Conservation (phyloP, 2,329 filamentous ascomycete genomes). For the Chaetomiaceae sp. region DNA sequence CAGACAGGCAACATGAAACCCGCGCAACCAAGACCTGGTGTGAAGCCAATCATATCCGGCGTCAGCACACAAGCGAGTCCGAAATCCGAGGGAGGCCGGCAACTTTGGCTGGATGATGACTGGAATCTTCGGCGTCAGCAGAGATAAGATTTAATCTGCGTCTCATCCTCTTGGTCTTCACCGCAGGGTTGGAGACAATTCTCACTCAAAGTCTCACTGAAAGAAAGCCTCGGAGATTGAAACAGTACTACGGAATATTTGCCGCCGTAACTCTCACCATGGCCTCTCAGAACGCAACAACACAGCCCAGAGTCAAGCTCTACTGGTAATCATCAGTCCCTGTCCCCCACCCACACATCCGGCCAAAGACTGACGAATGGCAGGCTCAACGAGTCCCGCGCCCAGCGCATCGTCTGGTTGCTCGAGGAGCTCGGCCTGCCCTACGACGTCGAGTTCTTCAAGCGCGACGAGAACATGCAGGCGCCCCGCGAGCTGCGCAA, state of each 20-base stretch:
- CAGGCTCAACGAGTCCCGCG: constrained; percentile 76
- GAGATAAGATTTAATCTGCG: too few species aligned
- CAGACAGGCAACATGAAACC: too few species aligned
- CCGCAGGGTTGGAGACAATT: too few species aligned
- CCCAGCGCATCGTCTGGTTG: constrained; percentile 78
- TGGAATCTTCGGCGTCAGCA: too few species aligned
- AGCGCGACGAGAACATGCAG: constrained; percentile 51
- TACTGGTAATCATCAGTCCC: constrained; percentile 11
- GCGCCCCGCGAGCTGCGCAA: constrained; percentile 71
- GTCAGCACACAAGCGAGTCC: too few species aligned
- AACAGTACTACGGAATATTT: neutral
- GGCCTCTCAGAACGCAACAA: neutral
- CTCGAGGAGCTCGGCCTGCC: constrained; percentile 73
- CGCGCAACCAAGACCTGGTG: too few species aligned
- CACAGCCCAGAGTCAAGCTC: constrained; percentile 14
- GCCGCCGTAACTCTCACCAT: neutral
- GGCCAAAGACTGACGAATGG: neutral
- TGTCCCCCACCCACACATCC: too few species aligned
- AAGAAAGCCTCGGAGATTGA: neutral
- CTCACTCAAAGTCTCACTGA: too few species aligned
- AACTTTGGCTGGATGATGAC: too few species aligned
- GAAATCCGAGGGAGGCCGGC: too few species aligned
- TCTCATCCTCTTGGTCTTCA: too few species aligned
- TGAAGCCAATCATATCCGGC: too few species aligned
- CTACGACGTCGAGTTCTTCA: constrained; percentile 74